Conservation (phyloP, 352 stramenopile species). For the Phytophthora idaei region DNA sequence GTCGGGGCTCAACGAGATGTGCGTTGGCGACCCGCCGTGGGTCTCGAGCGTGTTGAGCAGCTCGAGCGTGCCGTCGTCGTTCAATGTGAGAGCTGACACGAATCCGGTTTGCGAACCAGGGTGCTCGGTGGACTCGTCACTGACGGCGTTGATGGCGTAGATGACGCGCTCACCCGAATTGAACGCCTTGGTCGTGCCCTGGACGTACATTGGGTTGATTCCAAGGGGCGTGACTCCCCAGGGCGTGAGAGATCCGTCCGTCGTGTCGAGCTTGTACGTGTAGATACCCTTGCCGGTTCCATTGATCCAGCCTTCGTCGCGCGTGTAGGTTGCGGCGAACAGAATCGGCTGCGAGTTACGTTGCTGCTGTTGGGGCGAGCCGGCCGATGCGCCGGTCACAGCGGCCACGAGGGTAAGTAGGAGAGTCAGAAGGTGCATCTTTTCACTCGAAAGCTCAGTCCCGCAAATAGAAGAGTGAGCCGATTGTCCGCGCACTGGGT, state of each 20-base stretch:
- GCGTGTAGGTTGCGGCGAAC: slow-evolving; percentile 66
- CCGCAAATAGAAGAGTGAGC: slow-evolving; percentile 23
- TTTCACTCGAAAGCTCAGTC: background rate
- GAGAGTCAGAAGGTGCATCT: slow-evolving; percentile 33
- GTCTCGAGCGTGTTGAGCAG: slow-evolving; percentile 61
- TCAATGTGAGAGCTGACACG: slow-evolving; percentile 51
- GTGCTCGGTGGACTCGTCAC: slow-evolving; percentile 33
- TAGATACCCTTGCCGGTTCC: slow-evolving; percentile 70
- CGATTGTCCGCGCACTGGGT: slow-evolving; percentile 5
- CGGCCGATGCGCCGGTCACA: slow-evolving; percentile 20
- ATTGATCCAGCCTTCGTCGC: slow-evolving; percentile 72
- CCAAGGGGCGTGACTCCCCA: slow-evolving; percentile 52
- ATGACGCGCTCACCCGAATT: slow-evolving; percentile 34
- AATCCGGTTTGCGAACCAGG: slow-evolving; percentile 49
- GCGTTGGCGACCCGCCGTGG: slow-evolving; percentile 44
- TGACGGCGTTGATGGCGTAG: slow-evolving; percentile 67
- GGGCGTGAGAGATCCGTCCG: slow-evolving; percentile 42
- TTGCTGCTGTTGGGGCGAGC: slow-evolving; percentile 24
- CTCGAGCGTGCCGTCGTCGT: slow-evolving; percentile 41
- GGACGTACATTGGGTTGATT: slow-evolving; percentile 77
- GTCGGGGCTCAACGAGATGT: slow-evolving; percentile 57
- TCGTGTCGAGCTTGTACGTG: slow-evolving; percentile 57
- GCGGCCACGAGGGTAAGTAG: slow-evolving; percentile 26
- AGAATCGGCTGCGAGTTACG: slow-evolving; percentile 36
- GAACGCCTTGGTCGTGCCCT: slow-evolving; percentile 38